Percentiles rank a stretch among this genome's conserved stretches.
phyloP scores from a whole-genome alignment of 2,329 filamentous ascomycete species.

The Scedosporium minutisporum region DNA sequence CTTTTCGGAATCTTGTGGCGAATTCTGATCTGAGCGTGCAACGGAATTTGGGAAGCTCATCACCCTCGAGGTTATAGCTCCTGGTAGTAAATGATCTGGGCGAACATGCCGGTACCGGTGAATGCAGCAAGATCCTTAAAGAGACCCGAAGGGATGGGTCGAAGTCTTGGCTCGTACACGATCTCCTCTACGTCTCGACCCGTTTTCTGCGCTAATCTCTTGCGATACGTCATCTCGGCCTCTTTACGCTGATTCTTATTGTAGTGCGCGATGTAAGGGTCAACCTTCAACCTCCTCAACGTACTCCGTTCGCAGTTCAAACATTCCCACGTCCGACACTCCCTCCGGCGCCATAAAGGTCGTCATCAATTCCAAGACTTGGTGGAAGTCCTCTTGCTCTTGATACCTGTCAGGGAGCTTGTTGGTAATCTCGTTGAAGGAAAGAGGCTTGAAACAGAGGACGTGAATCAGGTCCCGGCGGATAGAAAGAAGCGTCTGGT shows the following conservation, averaged over 20 bases:
- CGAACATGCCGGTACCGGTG: constrained; percentile 76
- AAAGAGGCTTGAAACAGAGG: constrained; percentile 90
- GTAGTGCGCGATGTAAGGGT: constrained; percentile 91
- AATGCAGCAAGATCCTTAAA: constrained; percentile 72
- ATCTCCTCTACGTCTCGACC: constrained; percentile 74
- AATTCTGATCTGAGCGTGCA: too few species aligned
- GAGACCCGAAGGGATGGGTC: constrained; percentile 65
- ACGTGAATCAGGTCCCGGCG: constrained; percentile 87
- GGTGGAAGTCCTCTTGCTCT: constrained; percentile 80
- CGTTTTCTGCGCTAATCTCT: constrained; percentile 77
- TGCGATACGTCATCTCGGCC: constrained; percentile 79
- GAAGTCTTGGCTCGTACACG: constrained; percentile 81
- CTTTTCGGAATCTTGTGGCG: too few species aligned
- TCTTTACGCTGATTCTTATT: constrained; percentile 96
- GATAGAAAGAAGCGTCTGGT: constrained; percentile 60
- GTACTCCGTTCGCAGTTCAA: constrained; percentile 80
- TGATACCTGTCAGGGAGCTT: constrained; percentile 83
- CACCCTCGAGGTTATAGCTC: too few species aligned
- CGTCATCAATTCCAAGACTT: constrained; percentile 77
- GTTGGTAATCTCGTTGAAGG: constrained; percentile 81
- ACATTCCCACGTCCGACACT: constrained; percentile 83
- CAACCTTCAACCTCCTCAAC: constrained; percentile 86
- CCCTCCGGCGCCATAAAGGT: constrained; percentile 86
- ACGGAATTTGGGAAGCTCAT: too few species aligned
- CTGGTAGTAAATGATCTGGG: constrained; percentile 83